phyloP scores from a whole-genome alignment of 2,329 filamentous ascomycete species.

The Aphanoascus verrucosus region DNA sequence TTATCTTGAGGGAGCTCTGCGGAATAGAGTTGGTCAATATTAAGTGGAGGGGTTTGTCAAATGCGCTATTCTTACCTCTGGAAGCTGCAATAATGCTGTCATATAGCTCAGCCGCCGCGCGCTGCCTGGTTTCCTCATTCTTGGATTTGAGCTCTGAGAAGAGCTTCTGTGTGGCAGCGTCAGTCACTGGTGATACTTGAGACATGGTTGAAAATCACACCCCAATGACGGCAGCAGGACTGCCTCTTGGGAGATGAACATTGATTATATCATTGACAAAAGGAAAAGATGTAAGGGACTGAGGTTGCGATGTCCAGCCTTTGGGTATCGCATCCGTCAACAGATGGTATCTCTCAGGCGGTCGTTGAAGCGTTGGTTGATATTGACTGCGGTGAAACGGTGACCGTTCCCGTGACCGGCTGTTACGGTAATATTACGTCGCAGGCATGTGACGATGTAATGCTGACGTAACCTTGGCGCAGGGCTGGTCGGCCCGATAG shows the following conservation, averaged over 20 bases:
- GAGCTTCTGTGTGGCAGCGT: conserved; percentile 45
- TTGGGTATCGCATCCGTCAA: not conserved
- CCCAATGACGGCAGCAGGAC: conserved; percentile 8
- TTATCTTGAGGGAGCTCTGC: conserved; percentile 68
- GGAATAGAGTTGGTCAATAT: not conserved
- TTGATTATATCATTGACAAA: conserved; percentile 8
- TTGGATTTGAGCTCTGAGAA: conserved; percentile 50
- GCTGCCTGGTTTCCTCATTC: conserved; percentile 40
- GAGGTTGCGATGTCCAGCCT: not conserved
- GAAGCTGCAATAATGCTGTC: conserved; percentile 38
- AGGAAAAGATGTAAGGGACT: not conserved
- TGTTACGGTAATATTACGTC: no score
- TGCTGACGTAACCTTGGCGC: no score
- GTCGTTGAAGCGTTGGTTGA: no score
- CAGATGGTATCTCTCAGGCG: no score
- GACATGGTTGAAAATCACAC: conserved; percentile 30
- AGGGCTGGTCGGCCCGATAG: no score
- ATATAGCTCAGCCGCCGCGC: conserved; percentile 40
- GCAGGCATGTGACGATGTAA: no score
- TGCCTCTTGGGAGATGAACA: conserved; percentile 6
- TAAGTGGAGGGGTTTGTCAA: not conserved
- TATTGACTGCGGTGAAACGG: no score
- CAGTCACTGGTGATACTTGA: conserved; percentile 37
- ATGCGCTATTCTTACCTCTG: conserved; percentile 29
- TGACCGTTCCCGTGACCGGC: no score